A percentile compares a stretch with the other conserved stretches of the same genome.
These are phyloP conservation scores for Colletotrichum theobromicola DNA, from an alignment of 2,329 filamentous ascomycete species.

Conservation along the genomic window DNA sequence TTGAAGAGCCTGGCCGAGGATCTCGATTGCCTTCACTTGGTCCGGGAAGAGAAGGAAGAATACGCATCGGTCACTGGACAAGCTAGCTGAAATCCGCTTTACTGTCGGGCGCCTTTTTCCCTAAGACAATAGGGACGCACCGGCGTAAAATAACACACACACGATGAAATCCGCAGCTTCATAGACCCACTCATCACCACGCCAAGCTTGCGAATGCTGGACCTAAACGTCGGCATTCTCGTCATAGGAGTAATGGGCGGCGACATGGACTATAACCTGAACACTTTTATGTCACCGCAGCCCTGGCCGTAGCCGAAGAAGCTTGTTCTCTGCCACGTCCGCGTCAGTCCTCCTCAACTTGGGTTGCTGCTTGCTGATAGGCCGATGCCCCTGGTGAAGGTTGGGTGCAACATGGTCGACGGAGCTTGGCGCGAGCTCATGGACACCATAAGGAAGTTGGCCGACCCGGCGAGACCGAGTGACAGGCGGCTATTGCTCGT, in stretches of 20 bases:
- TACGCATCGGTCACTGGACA: not conserved
- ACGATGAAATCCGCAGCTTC: too few relatives aligned
- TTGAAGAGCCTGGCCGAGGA: not conserved
- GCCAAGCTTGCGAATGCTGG: not conserved
- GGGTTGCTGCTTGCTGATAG: too few relatives aligned
- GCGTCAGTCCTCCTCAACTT: not conserved
- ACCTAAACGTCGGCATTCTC: too few relatives aligned
- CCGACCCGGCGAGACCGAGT: not conserved
- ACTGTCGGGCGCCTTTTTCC: too few relatives aligned
- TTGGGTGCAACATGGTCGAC: not conserved
- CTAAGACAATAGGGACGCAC: too few relatives aligned
- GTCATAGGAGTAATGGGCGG: too few relatives aligned
- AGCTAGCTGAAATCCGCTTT: too few relatives aligned
- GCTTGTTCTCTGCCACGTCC: not conserved
- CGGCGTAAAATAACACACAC: too few relatives aligned
- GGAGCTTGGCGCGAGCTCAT: not conserved
- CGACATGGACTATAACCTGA: too few relatives aligned
- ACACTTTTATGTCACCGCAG: too few relatives aligned
- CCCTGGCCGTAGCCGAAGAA: too few relatives aligned
- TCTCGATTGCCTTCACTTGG: not conserved
- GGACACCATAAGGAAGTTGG: not conserved
- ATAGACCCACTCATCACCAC: not conserved
- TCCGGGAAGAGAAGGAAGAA: not conserved
- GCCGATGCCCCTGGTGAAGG: not conserved
- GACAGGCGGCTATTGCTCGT: not conserved